Conservation (phyloP, 192 early-diverging fungal species). For the Lobosporangium transversale region DNA sequence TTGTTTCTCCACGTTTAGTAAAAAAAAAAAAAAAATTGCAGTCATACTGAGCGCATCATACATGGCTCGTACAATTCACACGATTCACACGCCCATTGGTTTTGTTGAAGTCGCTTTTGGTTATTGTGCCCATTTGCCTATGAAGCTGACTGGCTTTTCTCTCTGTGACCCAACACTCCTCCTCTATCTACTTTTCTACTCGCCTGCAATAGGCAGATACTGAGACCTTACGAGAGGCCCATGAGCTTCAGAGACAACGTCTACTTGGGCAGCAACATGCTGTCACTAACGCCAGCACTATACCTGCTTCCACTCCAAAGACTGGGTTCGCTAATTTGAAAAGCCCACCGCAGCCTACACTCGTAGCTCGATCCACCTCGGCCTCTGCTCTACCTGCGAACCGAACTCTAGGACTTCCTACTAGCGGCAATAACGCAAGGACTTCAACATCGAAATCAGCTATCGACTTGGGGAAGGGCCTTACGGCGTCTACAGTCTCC, state of each 20-base stretch:
- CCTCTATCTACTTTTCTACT: neutral
- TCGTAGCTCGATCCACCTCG: slow-evolving; percentile 20
- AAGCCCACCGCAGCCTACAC: neutral
- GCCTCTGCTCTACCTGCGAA: slow-evolving; percentile 18
- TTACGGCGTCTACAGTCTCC: too few relatives aligned
- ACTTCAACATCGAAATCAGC: too few relatives aligned
- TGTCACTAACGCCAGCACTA: too few relatives aligned
- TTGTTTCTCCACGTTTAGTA: too few relatives aligned
- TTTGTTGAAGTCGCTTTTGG: neutral
- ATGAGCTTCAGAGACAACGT: slow-evolving; percentile 26
- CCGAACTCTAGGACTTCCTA: neutral
- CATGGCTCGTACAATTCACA: neutral
- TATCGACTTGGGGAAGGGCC: too few relatives aligned
- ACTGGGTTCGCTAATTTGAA: slow-evolving; percentile 2
- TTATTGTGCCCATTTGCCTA: neutral
- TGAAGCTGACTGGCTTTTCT: neutral
- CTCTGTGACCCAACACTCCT: neutral
- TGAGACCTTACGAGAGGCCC: slow-evolving; percentile 35
- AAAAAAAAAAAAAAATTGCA: too few relatives aligned
- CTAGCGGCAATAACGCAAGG: too few relatives aligned
- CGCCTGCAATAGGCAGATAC: slow-evolving; percentile 22
- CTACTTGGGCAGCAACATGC: slow-evolving; percentile 21
- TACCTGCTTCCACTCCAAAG: too few relatives aligned
- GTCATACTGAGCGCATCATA: too few relatives aligned
- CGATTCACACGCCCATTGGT: neutral